Evolutionary conservation across 495 filamentous ascomycete genomes (phyloP).

Genomic region (Poronia punctata): DNA sequence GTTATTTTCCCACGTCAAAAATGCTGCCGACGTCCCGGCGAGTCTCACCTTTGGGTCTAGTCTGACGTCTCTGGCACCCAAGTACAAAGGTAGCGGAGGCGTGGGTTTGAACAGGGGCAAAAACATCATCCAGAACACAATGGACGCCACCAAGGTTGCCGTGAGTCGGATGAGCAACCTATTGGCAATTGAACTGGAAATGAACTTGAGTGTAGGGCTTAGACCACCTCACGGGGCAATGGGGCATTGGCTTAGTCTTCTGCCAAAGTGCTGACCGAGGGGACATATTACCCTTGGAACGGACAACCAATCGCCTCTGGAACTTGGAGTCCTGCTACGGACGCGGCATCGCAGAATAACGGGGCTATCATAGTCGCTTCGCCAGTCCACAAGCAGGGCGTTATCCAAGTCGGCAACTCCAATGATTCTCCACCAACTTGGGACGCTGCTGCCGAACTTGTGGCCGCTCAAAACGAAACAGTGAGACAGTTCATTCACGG

Average conservation of each 20-base stretch:
- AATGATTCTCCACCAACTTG: slow-evolving; percentile 45
- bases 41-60: slow-evolving; percentile 50
- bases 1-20: slow-evolving; percentile 52
- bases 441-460: slow-evolving; percentile 44
- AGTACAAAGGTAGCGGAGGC: slow-evolving; percentile 47
- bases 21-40: slow-evolving; percentile 44
- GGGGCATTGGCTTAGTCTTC: not conserved
- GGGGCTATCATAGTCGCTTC: slow-evolving; percentile 49
- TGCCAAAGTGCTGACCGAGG: not conserved
- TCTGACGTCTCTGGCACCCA: slow-evolving; percentile 47
- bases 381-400: slow-evolving; percentile 33
- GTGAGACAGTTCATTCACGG: slow-evolving; percentile 44
- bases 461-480: slow-evolving; percentile 40
- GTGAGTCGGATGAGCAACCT: slow-evolving; percentile 42
- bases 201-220: slow-evolving; percentile 49
- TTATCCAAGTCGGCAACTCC: slow-evolving; percentile 55
- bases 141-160: slow-evolving; percentile 45
- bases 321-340: slow-evolving; percentile 46
- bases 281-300: slow-evolving; percentile 33
- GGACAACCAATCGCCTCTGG: slow-evolving; percentile 47
- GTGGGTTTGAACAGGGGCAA: slow-evolving; percentile 52
- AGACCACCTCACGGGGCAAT: not conserved
- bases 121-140: slow-evolving; percentile 49
- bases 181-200: slow-evolving; percentile 54
- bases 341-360: slow-evolving; percentile 47